Percentiles rank a stretch among this genome's conserved stretches.
phyloP scores from a whole-genome alignment of 1,284 basidiomycete genomes.

The Pulveroboletus sp. region DNA sequence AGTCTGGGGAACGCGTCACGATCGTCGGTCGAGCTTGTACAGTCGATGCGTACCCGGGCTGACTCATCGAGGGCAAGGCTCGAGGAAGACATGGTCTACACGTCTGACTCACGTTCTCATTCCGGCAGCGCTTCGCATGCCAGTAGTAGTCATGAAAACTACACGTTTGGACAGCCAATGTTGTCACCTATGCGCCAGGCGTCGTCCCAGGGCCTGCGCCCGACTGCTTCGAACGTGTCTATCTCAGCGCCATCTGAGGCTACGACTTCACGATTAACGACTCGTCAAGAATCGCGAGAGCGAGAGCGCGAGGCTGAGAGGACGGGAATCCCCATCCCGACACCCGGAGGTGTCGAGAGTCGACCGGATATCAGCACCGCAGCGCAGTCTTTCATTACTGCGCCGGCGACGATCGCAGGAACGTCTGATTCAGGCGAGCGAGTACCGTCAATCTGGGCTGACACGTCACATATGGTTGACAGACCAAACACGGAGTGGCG shows the following conservation, averaged over 20 bases:
- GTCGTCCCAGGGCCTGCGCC: constrained; percentile 26
- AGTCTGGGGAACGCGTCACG: constrained; percentile 60
- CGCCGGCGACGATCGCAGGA: constrained; percentile 55
- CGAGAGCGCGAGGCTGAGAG: constrained; percentile 17
- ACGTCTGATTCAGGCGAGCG: constrained; percentile 41
- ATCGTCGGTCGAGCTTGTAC: constrained; percentile 60
- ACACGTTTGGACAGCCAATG: constrained; percentile 67
- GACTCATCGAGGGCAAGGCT: constrained; percentile 65
- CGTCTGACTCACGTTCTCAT: constrained; percentile 48
- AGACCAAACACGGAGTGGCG: constrained; percentile 30
- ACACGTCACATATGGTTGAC: constrained; percentile 43
- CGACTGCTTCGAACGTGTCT: constrained; percentile 21
- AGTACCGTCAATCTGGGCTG: constrained; percentile 41
- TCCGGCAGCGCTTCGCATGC: constrained; percentile 51
- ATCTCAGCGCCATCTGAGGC: constrained; percentile 29
- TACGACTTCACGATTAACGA: constrained; percentile 27
- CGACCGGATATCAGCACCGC: constrained; percentile 67
- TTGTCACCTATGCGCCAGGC: constrained; percentile 28
- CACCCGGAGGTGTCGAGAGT: constrained; percentile 36
- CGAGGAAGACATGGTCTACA: constrained; percentile 50
- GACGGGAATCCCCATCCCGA: constrained; percentile 21
- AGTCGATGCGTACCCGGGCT: constrained; percentile 45
- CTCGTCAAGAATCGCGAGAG: constrained; percentile 16
- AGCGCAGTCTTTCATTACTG: constrained; percentile 64
- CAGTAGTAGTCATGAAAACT: constrained; percentile 57